Base-by-base conservation (phyloP, 805 yeast genomes). In the Zygoascus tannicola region DNA sequence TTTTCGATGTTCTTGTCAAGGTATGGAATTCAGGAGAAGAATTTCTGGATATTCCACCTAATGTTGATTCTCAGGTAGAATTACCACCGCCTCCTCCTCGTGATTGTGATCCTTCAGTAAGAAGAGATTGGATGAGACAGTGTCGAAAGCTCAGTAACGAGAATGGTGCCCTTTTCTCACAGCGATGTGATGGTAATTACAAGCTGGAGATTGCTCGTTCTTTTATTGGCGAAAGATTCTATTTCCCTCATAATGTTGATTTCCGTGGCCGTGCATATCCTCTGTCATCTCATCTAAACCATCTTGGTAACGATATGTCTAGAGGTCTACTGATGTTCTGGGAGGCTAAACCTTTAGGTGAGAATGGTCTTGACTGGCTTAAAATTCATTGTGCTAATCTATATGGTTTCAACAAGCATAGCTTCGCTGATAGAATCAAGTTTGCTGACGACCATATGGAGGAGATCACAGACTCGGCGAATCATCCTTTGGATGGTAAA, bases 181-280 rank as follows among this genome's bases (percentile, higher is more conserved):
- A 81, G 59, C 76, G 98, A 62, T 92, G 98, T 67, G 97, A 88
- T 63, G 72, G 85, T 50, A 90, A 92, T 60, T 92, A 92, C 62
- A 92, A 86, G 60, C 66, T 92, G 42, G 98, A 92, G 62, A 86
- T 92, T 58, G 97, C 98, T 0, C 74, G 97, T 51, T 96, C 95
- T 0, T 86, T 81, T 63, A 64, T 82, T 21, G 81, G 82, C 2
- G 83, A 77, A 50, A 60, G 68, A 22, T 69, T 78, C 52, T 76
- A 69, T 56, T 72, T 78, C 58, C 83, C 83, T 5, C 83, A 77
- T 57, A 78, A 76, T 47, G 67, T 77, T 20, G 83, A 77, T 52
- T 77, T 78, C 55, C 61, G 83, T 50, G 82, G 83, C 22, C 67
- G 82, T 43, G 82, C 83, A 1, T 78, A 78, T 52, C 82, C 84